Base-by-base conservation (phyloP, 176 grass and related monocot species). In the Aegilops speltoides region DNA sequence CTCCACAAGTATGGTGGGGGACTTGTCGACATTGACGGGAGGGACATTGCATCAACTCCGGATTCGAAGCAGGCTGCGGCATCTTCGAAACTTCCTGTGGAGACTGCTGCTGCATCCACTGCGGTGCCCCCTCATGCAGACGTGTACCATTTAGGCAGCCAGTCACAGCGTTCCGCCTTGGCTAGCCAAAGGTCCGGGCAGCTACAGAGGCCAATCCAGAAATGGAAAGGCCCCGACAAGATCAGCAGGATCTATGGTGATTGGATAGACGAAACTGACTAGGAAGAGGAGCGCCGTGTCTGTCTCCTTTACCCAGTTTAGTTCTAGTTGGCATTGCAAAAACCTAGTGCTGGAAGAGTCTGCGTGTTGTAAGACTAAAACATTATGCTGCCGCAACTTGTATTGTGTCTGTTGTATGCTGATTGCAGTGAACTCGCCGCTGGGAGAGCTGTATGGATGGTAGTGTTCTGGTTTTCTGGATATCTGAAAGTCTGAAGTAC, bases 221-320 rank as follows among this genome's bases (percentile, higher is more conserved):
- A 99, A 85, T 99, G 97, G 97, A 92, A 95, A 83, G 94, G 97
- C 23, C 97, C 94, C 2, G 94, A 96, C 86, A 99, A 93, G 89
- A 99, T 99, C 68, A 97, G 92, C 86, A 88, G 95, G 50, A 97
- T 97, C 75, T 95, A 95, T 89, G 95, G 95, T 61, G 95, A 97
- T 36, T 94, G 93, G 95, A 97, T 99, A 77, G 92, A 99, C 5
- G 94, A 99, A 83, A 91, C 62, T 22, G 97, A 99, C 63, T 99
- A 92, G 88, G 32, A 32, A 78, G 15, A 31, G 24, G 23, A n/a
- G 54, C 23, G 1, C 20, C 7, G 2, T 24, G 24, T 65, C 3
- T 43, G 11, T 32, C 1, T 7, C 59, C 24, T 10, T 74, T 74
- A 67, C 19, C 68, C 32, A 13, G 63, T 69, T 45, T 83, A 73